Conservation (phyloP, 805 yeast genomes). For the Candida nitratophila region DNA sequence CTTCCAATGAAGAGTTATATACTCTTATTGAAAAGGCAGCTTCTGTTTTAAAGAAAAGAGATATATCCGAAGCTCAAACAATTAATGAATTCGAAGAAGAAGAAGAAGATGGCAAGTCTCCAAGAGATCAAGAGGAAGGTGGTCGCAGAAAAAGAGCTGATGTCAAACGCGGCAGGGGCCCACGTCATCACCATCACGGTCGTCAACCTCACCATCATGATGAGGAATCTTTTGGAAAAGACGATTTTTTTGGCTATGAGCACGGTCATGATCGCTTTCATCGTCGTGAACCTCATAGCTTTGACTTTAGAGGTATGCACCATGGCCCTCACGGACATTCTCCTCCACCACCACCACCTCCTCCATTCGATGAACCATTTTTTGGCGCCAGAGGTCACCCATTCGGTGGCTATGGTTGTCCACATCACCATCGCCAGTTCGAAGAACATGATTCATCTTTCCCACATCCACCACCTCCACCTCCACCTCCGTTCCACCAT, state of each 20-base stretch:
- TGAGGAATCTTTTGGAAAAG: too few species aligned
- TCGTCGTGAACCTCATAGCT: too few species aligned
- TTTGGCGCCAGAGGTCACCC: too few species aligned
- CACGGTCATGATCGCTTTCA: too few species aligned
- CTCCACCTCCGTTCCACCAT: neutral
- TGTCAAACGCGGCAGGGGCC: neutral
- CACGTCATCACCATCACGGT: neutral
- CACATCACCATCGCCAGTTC: too few species aligned
- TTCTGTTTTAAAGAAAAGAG: constrained; percentile 1
- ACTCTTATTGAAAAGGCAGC: constrained; percentile 1
- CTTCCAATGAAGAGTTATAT: constrained; percentile 4
- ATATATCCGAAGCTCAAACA: neutral
- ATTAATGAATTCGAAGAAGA: neutral
- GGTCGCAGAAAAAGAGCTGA: neutral
- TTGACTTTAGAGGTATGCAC: neutral
- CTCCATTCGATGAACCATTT: neutral
- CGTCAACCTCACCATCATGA: neutral
- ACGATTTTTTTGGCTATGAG: neutral
- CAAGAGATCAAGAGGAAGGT: neutral
- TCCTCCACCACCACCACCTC: constrained; percentile 3
- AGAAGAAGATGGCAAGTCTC: too few species aligned
- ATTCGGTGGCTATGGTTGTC: too few species aligned
- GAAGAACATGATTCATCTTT: neutral
- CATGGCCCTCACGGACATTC: neutral
- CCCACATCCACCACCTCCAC: constrained; percentile 3